Percentiles rank a stretch among this genome's conserved stretches.
phyloP scores from a whole-genome alignment of 148 eudicot species.

The Fallopia convolvulus region DNA sequence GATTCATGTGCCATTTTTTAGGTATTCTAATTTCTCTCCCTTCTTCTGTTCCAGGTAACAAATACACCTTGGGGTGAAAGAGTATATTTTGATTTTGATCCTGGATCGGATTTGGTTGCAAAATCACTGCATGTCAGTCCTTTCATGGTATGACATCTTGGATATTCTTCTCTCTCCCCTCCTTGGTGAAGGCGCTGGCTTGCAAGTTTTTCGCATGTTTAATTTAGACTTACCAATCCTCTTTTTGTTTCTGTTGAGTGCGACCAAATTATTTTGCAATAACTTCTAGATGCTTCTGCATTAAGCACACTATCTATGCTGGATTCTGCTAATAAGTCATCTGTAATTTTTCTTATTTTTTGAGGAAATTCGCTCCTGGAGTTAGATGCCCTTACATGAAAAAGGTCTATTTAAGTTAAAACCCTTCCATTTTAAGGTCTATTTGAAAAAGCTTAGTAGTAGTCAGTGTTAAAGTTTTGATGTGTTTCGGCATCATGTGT shows the following conservation, averaged over 20 bases:
- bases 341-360: too few species aligned
- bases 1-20: neutral
- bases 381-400: too few species aligned
- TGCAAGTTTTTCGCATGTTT: neutral
- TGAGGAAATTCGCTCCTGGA: too few species aligned
- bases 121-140: conserved; percentile 93
- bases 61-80: conserved; percentile 99
- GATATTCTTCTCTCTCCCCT: conserved; percentile 7
- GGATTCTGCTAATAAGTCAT: too few species aligned
- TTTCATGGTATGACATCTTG: conserved; percentile 63
- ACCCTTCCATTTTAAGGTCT: too few species aligned
- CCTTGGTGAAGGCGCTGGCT: neutral
- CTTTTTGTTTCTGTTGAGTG: neutral
- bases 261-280: too few species aligned
- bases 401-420: too few species aligned
- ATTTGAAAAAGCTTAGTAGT: too few species aligned
- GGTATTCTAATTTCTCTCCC: neutral
- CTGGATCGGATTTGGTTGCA: conserved; percentile 61
- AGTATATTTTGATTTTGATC: conserved; percentile 67
- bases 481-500: too few species aligned
- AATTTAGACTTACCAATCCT: neutral
- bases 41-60: conserved; percentile 48
- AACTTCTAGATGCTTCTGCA: too few species aligned
- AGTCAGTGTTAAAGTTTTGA: too few species aligned
- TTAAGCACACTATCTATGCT: too few species aligned